These are phyloP conservation scores for Crithidia fasciculata DNA, from an alignment of 208 protist species.

Conservation along the genomic window DNA sequence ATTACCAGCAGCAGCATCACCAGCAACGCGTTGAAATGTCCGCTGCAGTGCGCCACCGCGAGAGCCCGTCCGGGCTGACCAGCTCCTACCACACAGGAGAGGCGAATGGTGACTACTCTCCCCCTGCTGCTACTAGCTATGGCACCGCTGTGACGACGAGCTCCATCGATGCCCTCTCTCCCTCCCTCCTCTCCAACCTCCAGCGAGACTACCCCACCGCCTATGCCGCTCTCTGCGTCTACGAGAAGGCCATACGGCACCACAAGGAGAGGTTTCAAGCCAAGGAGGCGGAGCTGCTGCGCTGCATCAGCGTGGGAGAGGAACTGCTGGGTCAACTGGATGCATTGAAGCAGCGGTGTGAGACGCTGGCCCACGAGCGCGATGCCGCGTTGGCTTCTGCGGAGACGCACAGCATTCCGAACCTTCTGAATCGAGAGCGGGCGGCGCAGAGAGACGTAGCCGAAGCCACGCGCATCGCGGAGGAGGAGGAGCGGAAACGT, in stretches of 20 bases:
- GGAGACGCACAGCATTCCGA: background rate
- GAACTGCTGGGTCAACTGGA: slow-evolving; percentile 78
- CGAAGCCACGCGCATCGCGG: background rate
- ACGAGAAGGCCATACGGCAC: slow-evolving; percentile 53
- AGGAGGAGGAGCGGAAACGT: slow-evolving; percentile 6
- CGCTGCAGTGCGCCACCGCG: background rate
- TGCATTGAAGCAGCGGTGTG: slow-evolving; percentile 54
- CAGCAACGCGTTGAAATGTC: background rate
- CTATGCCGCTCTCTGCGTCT: slow-evolving; percentile 27
- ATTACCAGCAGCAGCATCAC: background rate
- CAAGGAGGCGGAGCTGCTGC: slow-evolving; percentile 74
- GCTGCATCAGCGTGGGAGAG: slow-evolving; percentile 79
- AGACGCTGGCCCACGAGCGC: slow-evolving; percentile 55
- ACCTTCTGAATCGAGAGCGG: background rate
- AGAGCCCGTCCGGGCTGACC: background rate
- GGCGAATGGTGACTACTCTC: background rate
- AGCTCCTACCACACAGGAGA: background rate
- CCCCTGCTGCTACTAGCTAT: background rate
- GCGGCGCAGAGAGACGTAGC: background rate
- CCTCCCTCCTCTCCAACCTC: slow-evolving; percentile 12
- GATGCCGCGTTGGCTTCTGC: slow-evolving; percentile 31
- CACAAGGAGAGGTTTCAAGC: slow-evolving; percentile 50
- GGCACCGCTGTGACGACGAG: background rate
- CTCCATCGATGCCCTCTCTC: background rate
- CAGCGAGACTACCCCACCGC: slow-evolving; percentile 35